Percentiles rank a stretch among this genome's conserved stretches.
phyloP scores from a whole-genome alignment of 306 rosid genomes.

The Carpinus viminea region DNA sequence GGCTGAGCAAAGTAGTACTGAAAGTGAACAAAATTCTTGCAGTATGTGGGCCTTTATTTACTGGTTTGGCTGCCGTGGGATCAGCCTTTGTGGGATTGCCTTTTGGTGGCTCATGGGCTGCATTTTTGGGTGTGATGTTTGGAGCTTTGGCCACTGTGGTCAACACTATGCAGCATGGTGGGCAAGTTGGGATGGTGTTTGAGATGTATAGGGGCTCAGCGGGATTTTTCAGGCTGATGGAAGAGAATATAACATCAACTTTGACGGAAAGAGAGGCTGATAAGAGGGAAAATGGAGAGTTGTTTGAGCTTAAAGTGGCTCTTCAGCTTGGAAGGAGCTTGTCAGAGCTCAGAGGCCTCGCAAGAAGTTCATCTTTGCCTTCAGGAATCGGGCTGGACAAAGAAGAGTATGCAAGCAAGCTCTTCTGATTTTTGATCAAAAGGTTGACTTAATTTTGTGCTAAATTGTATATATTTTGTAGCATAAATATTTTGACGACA shows the following conservation, averaged over 20 bases:
- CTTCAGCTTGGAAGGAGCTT: constrained; percentile 52
- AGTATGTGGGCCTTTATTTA: constrained; percentile 61
- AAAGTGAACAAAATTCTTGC: constrained; percentile 58
- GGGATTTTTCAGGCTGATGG: constrained; percentile 47
- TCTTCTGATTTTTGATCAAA: constrained; percentile 19
- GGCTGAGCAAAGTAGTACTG: constrained; percentile 54
- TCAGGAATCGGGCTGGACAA: constrained; percentile 5
- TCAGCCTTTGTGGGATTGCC: constrained; percentile 36
- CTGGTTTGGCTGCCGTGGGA: constrained; percentile 61
- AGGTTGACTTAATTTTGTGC: neutral
- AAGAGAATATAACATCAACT: constrained; percentile 31
- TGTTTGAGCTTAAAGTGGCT: constrained; percentile 54
- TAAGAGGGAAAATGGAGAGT: constrained; percentile 57
- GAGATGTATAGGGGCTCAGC: constrained; percentile 68
- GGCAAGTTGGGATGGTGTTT: constrained; percentile 68
- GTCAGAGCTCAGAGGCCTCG: constrained; percentile 46
- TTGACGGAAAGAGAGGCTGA: constrained; percentile 46
- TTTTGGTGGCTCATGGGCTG: constrained; percentile 11
- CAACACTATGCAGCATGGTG: constrained; percentile 60
- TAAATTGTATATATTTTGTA: neutral
- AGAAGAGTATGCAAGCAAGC: constrained; percentile 54
- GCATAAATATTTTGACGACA: neutral
- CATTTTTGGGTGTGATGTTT: constrained; percentile 33
- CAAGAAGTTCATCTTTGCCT: constrained; percentile 27
- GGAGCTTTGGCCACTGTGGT: constrained; percentile 53